Base-by-base conservation (phyloP, 345 rosid genomes). In the Erysimum cheiranthoides region DNA sequence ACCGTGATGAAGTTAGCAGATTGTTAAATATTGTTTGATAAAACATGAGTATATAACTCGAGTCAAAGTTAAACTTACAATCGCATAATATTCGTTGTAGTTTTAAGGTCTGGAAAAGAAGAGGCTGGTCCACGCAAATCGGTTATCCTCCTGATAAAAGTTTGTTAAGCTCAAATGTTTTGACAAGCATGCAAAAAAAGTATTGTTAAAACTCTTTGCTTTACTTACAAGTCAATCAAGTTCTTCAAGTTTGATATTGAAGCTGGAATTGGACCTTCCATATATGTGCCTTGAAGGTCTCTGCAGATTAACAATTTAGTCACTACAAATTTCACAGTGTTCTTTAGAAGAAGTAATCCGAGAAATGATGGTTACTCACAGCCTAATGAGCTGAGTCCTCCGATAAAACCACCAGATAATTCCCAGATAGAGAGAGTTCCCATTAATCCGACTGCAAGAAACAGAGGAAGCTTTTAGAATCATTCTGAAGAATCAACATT, bases 251-350 rank as follows among this genome's bases (percentile, higher is more conserved):
- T 63, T 40, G 97, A 89, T 59, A 89, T 71, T 45, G 78, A 45
- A 70, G 89, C 58, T 42, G 97, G 97, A 70, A 95, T 85, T n/a
- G 99, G 97, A 34, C 99, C 99, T 78, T 82, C 85, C 93, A 92
- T 75, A 25, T 90, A 83, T 57, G 96, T 88, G 27, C 99, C 97
- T 70, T 95, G 93, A 82, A 89, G 62, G 82, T 89, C 81, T 54
- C 97, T 95, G 78, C 53, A 79, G 4, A 52, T 60, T 13, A 56
- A 54, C 12, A 58, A 25, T 32, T 32, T 2, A 30, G 32, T 58
- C 69, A 73, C 35, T 28, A 6, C 11, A 52, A 43, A 27, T 32
- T 32, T 16, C 14, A 61, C 0, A 46, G 27, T 34, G 9, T 63
- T 42, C 40, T 3, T 54, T 42, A 45, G 7, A 45, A 18, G 5